These are phyloP conservation scores for Golubevia sp. DNA, from an alignment of 1,284 basidiomycete species.

Conservation along the genomic window DNA sequence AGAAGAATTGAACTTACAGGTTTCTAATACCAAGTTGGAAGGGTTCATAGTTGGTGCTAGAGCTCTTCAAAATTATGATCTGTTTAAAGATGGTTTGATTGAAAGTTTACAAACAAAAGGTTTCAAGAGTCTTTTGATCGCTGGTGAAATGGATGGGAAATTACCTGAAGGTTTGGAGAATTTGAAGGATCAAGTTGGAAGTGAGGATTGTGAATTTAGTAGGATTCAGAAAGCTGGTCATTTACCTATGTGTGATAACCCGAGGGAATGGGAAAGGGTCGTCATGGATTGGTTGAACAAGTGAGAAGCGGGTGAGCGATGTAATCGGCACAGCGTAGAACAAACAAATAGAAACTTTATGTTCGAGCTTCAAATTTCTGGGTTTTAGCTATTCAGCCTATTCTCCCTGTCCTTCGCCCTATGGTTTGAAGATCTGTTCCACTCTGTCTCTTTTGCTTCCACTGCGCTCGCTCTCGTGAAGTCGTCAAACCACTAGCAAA, in stretches of 20 bases:
- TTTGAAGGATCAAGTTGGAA: conserved; percentile 19
- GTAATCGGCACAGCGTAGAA: too few species aligned
- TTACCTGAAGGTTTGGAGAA: conserved; percentile 31
- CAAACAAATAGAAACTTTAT: too few species aligned
- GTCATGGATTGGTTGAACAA: conserved; percentile 14
- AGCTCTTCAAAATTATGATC: conserved; percentile 48
- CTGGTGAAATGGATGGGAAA: conserved; percentile 43
- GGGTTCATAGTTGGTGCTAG: conserved; percentile 42
- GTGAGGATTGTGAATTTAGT: conserved; percentile 31
- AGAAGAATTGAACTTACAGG: conserved; percentile 22
- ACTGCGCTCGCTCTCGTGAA: too few species aligned
- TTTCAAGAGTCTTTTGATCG: conserved; percentile 22
- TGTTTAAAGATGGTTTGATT: conserved; percentile 32
- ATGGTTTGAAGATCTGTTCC: too few species aligned
- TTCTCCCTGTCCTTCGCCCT: too few species aligned
- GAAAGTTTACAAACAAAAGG: conserved; percentile 17
- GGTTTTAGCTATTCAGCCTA: too few species aligned
- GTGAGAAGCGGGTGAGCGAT: too few species aligned
- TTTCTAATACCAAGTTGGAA: conserved; percentile 27
- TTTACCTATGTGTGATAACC: conserved; percentile 49
- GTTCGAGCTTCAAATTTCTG: too few species aligned
- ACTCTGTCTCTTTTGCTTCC: too few species aligned
- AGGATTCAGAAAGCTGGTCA: conserved; percentile 33
- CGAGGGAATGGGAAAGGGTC: conserved; percentile 25
- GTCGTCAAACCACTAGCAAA: too few species aligned